phyloP scores from a whole-genome alignment of 495 filamentous ascomycete genomes.

The Hypoxylon fuscum region DNA sequence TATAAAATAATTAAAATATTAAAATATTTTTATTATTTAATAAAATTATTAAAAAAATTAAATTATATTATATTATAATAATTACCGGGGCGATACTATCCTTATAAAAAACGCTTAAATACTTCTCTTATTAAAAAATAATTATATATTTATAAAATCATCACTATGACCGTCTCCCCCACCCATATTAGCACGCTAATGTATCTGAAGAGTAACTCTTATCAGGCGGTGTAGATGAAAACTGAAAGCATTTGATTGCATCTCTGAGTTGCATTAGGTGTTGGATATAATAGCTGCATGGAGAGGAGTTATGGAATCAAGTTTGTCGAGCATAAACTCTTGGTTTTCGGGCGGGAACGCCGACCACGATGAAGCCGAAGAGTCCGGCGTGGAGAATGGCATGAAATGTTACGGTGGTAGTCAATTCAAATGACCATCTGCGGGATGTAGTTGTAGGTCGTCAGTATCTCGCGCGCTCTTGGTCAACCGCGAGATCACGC shows the following conservation, averaged over 20 bases:
- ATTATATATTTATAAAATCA: no score
- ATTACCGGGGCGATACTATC: no score
- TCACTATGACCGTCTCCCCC: no score
- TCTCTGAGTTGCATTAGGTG: conserved; percentile 19
- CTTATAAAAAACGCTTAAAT: no score
- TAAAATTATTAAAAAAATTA: no score
- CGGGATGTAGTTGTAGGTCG: conserved; percentile 8
- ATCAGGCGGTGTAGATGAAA: conserved; percentile 25
- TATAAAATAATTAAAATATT: no score
- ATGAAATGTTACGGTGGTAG: background rate
- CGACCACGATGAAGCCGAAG: background rate
- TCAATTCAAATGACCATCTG: conserved; percentile 3
- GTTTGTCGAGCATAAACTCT: conserved; percentile 2
- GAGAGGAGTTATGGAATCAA: background rate
- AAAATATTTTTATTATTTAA: no score
- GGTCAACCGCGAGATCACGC: conserved; percentile 12
- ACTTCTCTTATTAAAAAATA: no score
- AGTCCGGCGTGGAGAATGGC: background rate
- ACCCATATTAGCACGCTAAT: no score
- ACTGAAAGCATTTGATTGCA: conserved; percentile 11
- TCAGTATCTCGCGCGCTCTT: conserved; percentile 22
- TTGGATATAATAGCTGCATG: background rate
- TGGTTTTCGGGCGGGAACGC: conserved; percentile 26
- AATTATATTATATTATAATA: no score
- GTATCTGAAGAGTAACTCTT: conserved; percentile 11